These are phyloP conservation scores for Nannizziopsis barbatae DNA, from an alignment of 2,329 filamentous ascomycete genomes.

Conservation along the genomic window DNA sequence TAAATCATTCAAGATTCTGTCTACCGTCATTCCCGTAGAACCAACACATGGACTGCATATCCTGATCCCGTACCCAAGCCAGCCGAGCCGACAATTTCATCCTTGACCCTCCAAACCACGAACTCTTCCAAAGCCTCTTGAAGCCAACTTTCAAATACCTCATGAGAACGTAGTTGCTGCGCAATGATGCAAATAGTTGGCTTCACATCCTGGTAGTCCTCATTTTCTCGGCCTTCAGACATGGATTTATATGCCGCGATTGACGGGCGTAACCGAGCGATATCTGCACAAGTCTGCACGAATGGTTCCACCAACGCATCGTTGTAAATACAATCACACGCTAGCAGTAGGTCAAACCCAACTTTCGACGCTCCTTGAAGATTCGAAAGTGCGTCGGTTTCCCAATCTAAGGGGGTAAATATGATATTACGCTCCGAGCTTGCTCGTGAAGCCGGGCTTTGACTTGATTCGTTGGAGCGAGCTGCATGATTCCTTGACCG, in stretches of 20 bases:
- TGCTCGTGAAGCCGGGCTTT: neutral
- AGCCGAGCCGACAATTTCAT: conserved; percentile 45
- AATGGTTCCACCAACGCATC: conserved; percentile 71
- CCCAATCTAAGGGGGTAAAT: conserved; percentile 70
- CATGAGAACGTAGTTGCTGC: conserved; percentile 75
- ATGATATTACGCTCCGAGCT: conserved; percentile 34
- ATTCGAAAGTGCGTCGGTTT: conserved; percentile 40
- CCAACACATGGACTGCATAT: conserved; percentile 71
- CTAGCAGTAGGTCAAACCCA: conserved; percentile 62
- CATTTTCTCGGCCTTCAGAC: conserved; percentile 4
- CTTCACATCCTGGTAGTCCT: neutral
- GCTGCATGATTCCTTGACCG: conserved; percentile 1
- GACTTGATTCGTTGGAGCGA: conserved; percentile 5
- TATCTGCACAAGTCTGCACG: conserved; percentile 67
- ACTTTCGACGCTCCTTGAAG: conserved; percentile 23
- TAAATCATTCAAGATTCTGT: neutral
- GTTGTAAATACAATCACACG: conserved; percentile 94
- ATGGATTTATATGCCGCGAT: neutral
- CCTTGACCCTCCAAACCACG: conserved; percentile 62
- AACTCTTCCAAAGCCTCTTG: conserved; percentile 56
- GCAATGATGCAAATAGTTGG: conserved; percentile 69
- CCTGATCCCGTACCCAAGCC: conserved; percentile 55
- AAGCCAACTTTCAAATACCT: conserved; percentile 78
- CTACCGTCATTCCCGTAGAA: conserved; percentile 39
- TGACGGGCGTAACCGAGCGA: conserved; percentile 49